Conservation (phyloP, 23 red algal species). For the Gracilaria gracilis region DNA sequence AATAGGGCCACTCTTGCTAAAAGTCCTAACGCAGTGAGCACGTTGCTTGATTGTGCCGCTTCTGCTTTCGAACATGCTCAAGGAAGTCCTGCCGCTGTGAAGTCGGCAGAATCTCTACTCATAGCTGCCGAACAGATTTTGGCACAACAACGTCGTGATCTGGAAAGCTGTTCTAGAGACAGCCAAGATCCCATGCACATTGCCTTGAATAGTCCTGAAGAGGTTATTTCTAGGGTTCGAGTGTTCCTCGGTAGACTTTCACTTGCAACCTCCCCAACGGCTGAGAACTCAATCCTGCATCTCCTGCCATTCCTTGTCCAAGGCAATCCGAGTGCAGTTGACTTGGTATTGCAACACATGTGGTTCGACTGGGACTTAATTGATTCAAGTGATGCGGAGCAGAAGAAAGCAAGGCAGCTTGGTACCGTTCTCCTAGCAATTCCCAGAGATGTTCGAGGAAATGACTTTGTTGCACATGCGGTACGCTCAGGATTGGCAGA, state of each 20-base stretch:
- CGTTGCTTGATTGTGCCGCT: slow-evolving; percentile 77
- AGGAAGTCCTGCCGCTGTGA: slow-evolving; percentile 62
- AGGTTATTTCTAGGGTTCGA: slow-evolving; percentile 70
- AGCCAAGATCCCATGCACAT: slow-evolving; percentile 27
- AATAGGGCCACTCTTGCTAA: slow-evolving; percentile 67
- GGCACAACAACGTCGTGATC: slow-evolving; percentile 58
- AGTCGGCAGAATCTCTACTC: slow-evolving; percentile 69
- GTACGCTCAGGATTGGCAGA: slow-evolving; percentile 27
- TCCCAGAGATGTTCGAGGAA: slow-evolving; percentile 61
- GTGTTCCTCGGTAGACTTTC: slow-evolving; percentile 74
- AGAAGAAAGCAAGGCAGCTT: slow-evolving; percentile 63
- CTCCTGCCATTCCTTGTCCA: slow-evolving; percentile 78
- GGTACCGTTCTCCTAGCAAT: slow-evolving; percentile 66
- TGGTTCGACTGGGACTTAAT: slow-evolving; percentile 58
- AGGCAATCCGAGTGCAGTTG: slow-evolving; percentile 58
- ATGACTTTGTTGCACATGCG: slow-evolving; percentile 37
- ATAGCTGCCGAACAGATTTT: slow-evolving; percentile 70
- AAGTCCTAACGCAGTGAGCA: slow-evolving; percentile 60
- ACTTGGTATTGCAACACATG: slow-evolving; percentile 57
- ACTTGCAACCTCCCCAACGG: slow-evolving; percentile 58
- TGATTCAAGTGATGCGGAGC: slow-evolving; percentile 39
- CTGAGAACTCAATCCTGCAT: slow-evolving; percentile 68
- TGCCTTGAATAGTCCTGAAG: slow-evolving; percentile 39
- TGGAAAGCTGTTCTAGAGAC: slow-evolving; percentile 30
- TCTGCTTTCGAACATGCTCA: slow-evolving; percentile 69